Base-by-base conservation (phyloP, 169 alveolate genomes). In the Eimeria acervulina region DNA sequence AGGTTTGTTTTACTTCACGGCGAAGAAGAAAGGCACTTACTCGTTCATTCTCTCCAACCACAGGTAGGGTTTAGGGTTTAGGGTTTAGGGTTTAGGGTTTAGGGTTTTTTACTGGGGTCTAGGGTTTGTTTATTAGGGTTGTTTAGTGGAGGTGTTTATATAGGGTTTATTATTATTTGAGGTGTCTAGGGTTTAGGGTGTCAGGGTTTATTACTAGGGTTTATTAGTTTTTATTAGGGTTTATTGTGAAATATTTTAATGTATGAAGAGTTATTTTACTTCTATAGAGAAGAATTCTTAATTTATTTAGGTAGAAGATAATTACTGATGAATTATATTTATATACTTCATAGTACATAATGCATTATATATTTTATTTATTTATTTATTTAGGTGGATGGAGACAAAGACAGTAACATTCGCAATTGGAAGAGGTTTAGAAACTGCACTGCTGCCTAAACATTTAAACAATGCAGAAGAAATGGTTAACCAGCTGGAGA, bases 341-440 rank as follows among this genome's bases (percentile, higher is more conserved):
- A n/a, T n/a, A n/a, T n/a, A n/a, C n/a, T n/a, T n/a, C n/a, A n/a
- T n/a, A n/a, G 5, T 10, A 23, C 15, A 8, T 8, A 63, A 63
- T 63, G 5, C 5, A 63, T 10, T 63, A 23, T 23, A 63, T 63
- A 23, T n/a, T 63, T 10, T 63, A 23, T n/a, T n/a, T n/a, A n/a
- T n/a, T 72, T n/a, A 72, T 26, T 72, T 72, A 21, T 5, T 40
- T 52, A 90, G 95, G 36, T 80, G 96, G 94, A 38, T 96, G 95
- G 95, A 80, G 42, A 76, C 89, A 17, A 91, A 95, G 70, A 76
- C 72, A 44, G 96, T 97, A 4, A 97, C 98, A 1, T 87, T 97
- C 31, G 97, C 98, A 5, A 63, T 95, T 19, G 97, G 97, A 70
- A 78, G 95, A 19, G 98, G 98, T 21, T 95, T 91, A 90, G 95